Conservation (phyloP, 208 protist genomes). For the Crithidia sp. region DNA sequence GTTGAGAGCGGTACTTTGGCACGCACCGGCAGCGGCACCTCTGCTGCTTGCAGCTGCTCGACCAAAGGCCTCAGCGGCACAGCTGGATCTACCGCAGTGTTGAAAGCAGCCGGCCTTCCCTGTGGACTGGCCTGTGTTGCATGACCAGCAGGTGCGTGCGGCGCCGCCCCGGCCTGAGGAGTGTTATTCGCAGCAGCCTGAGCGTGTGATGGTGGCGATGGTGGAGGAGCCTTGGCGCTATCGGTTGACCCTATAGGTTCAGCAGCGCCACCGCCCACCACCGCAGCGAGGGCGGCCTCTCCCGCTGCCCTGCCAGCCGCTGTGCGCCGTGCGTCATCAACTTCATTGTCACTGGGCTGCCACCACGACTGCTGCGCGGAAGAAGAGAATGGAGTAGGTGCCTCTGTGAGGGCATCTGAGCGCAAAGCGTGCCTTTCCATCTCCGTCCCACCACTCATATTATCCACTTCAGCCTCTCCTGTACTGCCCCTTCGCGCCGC, state of each 20-base stretch:
- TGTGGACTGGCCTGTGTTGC: too few relatives aligned
- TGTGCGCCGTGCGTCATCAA: not conserved
- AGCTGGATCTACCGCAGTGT: too few relatives aligned
- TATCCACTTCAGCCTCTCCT: not conserved
- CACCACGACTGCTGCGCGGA: not conserved
- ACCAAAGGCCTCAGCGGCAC: too few relatives aligned
- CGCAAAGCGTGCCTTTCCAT: too few relatives aligned
- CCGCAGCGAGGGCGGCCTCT: slow-evolving; percentile 4
- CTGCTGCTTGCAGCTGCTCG: not conserved
- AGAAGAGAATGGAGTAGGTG: not conserved
- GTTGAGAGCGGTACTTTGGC: not conserved
- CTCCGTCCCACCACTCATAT: not conserved
- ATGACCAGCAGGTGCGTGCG: too few relatives aligned
- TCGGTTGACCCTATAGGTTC: too few relatives aligned
- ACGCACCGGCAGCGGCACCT: not conserved
- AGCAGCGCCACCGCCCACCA: not conserved
- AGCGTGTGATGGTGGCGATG: too few relatives aligned
- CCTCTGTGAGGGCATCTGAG: not conserved
- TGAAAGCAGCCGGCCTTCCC: too few relatives aligned
- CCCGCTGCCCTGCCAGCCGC: not conserved
- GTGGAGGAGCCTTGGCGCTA: too few relatives aligned
- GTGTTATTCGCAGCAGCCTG: too few relatives aligned
- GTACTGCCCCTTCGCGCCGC: not conserved
- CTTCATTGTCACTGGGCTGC: not conserved
- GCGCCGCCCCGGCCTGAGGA: too few relatives aligned